Evolutionary conservation across 2,329 filamentous ascomycete genomes (phyloP).

Genomic region (Pseudonectria foliicola): DNA sequence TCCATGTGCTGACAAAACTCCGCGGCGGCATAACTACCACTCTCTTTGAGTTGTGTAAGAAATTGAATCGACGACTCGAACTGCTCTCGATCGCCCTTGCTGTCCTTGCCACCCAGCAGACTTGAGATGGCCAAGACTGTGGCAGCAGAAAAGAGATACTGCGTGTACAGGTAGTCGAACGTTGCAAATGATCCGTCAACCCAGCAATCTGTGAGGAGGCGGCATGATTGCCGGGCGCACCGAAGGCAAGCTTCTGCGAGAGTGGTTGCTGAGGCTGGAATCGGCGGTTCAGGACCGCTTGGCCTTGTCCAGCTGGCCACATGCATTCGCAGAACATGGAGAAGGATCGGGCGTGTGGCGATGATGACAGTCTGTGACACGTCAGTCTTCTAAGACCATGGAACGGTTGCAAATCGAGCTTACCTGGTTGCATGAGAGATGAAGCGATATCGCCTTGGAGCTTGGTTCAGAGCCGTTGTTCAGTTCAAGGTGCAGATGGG

Average conservation of each 20-base stretch:
- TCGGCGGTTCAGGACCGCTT: conserved; percentile 13
- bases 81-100: conserved; percentile 30
- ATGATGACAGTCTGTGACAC: conserved; percentile 23
- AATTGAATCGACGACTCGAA: conserved; percentile 33
- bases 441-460: conserved; percentile 24
- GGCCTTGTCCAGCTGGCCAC: conserved; percentile 19
- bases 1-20: conserved; percentile 37
- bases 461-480: conserved; percentile 13
- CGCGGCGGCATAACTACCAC: conserved; percentile 33
- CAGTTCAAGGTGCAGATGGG: conserved; percentile 24
- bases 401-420: neutral
- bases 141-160: conserved; percentile 40
- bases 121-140: conserved; percentile 38
- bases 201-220: conserved; percentile 36
- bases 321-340: conserved; percentile 26
- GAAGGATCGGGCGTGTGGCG: conserved; percentile 27
- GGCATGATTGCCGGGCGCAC: conserved; percentile 37
- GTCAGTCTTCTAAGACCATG: neutral
- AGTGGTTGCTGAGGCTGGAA: conserved; percentile 27
- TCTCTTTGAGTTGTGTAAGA: conserved; percentile 30
- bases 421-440: conserved; percentile 28
- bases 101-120: conserved; percentile 24
- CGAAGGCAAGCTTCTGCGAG: conserved; percentile 37
- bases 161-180: conserved; percentile 40
- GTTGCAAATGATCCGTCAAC: conserved; percentile 38